Evolutionary conservation across 139 green algal genomes (phyloP).

Genomic region (Pleodorina starrii): DNA sequence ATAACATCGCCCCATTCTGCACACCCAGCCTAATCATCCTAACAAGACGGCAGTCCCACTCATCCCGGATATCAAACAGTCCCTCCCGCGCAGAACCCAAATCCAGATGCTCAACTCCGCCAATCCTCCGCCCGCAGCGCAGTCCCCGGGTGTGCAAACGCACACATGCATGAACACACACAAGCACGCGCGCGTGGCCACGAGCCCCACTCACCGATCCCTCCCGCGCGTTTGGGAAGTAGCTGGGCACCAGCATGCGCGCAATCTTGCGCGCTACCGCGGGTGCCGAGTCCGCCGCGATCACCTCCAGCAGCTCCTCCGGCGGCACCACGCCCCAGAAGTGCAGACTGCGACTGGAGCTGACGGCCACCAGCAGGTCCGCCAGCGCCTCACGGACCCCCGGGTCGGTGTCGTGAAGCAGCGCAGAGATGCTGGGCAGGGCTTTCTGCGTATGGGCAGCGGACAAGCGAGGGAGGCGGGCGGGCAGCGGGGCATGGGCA

Average conservation of each 20-base stretch:
- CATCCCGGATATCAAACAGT: no score
- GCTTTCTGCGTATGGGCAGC: constrained; percentile 50
- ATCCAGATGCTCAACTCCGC: no score
- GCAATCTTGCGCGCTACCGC: constrained; percentile 62
- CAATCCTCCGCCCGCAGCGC: no score
- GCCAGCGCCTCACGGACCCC: constrained; percentile 74
- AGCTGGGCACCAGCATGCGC: constrained; percentile 78
- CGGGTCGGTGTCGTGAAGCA: constrained; percentile 69
- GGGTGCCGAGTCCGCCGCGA: constrained; percentile 58
- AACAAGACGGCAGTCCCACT: no score
- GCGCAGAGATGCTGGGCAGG: constrained; percentile 67
- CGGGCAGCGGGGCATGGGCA: no score
- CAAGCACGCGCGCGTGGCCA: no score
- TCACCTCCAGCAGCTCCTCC: constrained; percentile 71
- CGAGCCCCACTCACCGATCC: constrained; percentile 66
- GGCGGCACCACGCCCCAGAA: constrained; percentile 79
- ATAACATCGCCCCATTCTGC: no score
- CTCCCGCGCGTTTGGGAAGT: constrained; percentile 71
- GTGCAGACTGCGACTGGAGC: constrained; percentile 61
- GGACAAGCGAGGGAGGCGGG: no score
- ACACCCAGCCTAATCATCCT: no score
- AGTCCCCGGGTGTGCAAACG: no score
- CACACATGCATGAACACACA: no score
- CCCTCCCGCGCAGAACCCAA: no score
- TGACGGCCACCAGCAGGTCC: constrained; percentile 73